phyloP scores from a whole-genome alignment of 805 yeast species.

The Candida stauntonica region DNA sequence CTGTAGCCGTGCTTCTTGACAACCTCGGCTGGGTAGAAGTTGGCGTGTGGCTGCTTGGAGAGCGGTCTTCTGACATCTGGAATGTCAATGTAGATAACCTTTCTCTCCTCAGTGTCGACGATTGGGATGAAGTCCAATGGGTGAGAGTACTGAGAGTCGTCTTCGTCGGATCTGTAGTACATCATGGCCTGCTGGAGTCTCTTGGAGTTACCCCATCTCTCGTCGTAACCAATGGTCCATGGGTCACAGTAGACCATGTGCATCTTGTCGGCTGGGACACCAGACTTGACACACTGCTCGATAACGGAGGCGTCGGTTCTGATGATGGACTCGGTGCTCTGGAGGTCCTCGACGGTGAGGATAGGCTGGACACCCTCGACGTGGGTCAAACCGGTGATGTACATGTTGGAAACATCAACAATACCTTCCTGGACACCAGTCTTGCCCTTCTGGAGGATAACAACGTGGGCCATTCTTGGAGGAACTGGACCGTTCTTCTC shows the following conservation, averaged over 20 bases:
- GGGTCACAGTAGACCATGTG: slow-evolving; percentile 59
- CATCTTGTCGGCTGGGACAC: slow-evolving; percentile 50
- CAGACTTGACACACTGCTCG: slow-evolving; percentile 66
- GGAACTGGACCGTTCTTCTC: slow-evolving; percentile 58
- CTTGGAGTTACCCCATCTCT: slow-evolving; percentile 72
- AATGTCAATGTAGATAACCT: slow-evolving; percentile 71
- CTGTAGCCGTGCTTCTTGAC: slow-evolving; percentile 62
- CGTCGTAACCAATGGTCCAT: slow-evolving; percentile 69
- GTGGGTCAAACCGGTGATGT: slow-evolving; percentile 43
- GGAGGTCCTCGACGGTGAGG: slow-evolving; percentile 64
- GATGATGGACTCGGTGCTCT: slow-evolving; percentile 56
- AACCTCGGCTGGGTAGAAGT: slow-evolving; percentile 63
- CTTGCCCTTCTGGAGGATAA: slow-evolving; percentile 52
- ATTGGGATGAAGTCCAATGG: slow-evolving; percentile 83
- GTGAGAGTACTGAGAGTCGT: slow-evolving; percentile 63
- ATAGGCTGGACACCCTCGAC: slow-evolving; percentile 69
- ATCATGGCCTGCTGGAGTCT: slow-evolving; percentile 78
- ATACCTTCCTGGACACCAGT: slow-evolving; percentile 69
- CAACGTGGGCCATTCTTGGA: slow-evolving; percentile 64
- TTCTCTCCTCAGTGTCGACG: slow-evolving; percentile 64
- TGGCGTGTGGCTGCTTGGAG: slow-evolving; percentile 62
- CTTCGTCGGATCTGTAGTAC: slow-evolving; percentile 72
- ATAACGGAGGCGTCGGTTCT: slow-evolving; percentile 69
- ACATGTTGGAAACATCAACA: slow-evolving; percentile 49
- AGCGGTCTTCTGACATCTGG: slow-evolving; percentile 72